Evolutionary conservation across 768 basidiomycete genomes (phyloP).

Genomic region (Psilocybe tampanensis): DNA sequence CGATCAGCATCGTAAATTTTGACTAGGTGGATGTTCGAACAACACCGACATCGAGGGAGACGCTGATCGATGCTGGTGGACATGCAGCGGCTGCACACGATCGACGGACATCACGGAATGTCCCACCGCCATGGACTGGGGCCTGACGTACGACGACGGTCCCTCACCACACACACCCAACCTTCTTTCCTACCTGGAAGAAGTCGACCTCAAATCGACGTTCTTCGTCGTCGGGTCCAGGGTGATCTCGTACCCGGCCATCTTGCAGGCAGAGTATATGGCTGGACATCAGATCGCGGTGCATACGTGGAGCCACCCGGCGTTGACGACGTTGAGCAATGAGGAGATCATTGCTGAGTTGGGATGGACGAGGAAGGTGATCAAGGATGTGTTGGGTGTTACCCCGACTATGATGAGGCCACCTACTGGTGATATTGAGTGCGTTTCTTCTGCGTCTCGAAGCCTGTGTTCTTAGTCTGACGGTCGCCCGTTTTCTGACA

Average conservation of each 20-base stretch:
- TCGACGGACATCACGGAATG: slow-evolving; percentile 63
- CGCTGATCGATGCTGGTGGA: slow-evolving; percentile 81
- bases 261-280: slow-evolving; percentile 83
- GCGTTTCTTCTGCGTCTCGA: neutral
- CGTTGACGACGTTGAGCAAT: slow-evolving; percentile 70
- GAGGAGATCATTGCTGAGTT: slow-evolving; percentile 90
- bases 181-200: slow-evolving; percentile 70
- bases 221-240: slow-evolving; percentile 93
- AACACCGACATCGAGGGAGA: slow-evolving; percentile 57
- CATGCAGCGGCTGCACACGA: slow-evolving; percentile 75
- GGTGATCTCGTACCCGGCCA: slow-evolving; percentile 72
- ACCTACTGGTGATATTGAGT: slow-evolving; percentile 76
- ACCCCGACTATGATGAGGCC: slow-evolving; percentile 80
- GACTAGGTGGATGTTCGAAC: slow-evolving; percentile 61
- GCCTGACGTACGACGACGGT: slow-evolving; percentile 73
- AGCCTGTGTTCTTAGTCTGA: neutral
- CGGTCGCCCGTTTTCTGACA: slow-evolving; percentile 14
- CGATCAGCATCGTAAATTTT: neutral
- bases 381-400: slow-evolving; percentile 75
- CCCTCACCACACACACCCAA: slow-evolving; percentile 74
- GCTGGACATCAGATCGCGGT: slow-evolving; percentile 77
- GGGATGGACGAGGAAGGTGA: slow-evolving; percentile 88
- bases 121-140: slow-evolving; percentile 73
- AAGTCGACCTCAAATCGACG: slow-evolving; percentile 69
- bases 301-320: slow-evolving; percentile 92